Percentiles rank a stretch among this genome's conserved stretches.
These are phyloP conservation scores for Coprinopsis marcescibilis DNA, from an alignment of 768 basidiomycete species.

Conservation along the genomic window DNA sequence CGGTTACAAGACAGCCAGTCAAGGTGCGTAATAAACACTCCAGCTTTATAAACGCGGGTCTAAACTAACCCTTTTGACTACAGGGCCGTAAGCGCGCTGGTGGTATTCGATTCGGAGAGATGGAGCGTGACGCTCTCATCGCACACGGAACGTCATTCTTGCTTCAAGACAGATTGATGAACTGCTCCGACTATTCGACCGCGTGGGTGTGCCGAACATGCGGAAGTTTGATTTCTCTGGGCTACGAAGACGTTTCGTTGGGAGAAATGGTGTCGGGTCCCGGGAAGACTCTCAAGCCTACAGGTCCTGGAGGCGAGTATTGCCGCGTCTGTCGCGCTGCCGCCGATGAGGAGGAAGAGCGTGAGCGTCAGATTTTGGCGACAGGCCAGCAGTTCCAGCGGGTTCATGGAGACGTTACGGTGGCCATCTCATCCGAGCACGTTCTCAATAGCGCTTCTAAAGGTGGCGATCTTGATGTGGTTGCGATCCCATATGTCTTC, in stretches of 20 bases:
- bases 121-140: conserved; percentile 98
- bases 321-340: conserved; percentile 86
- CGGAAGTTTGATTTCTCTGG: conserved; percentile 91
- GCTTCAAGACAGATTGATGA: conserved; percentile 97
- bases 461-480: conserved; percentile 86
- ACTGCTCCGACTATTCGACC: conserved; percentile 99
- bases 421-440: conserved; percentile 64
- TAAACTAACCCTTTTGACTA: not conserved
- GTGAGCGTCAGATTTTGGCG: conserved; percentile 52
- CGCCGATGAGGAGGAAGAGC: conserved; percentile 58
- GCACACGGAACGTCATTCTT: conserved; percentile 99
- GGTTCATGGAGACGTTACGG: conserved; percentile 47
- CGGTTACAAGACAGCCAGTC: conserved; percentile 92
- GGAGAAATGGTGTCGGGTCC: conserved; percentile 52
- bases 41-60: not conserved
- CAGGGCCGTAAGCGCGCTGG: conserved; percentile 97
- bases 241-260: conserved; percentile 83
- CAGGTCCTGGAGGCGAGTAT: conserved; percentile 85
- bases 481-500: conserved; percentile 95
- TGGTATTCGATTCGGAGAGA: conserved; percentile 99
- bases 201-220: conserved; percentile 98
- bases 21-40: conserved; percentile 52
- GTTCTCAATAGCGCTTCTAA: conserved; percentile 56
- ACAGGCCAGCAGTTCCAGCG: conserved; percentile 44
- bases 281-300: conserved; percentile 35